Evolutionary conservation across 2,329 filamentous ascomycete species (phyloP).

Genomic region (Boeremia lycopersici): DNA sequence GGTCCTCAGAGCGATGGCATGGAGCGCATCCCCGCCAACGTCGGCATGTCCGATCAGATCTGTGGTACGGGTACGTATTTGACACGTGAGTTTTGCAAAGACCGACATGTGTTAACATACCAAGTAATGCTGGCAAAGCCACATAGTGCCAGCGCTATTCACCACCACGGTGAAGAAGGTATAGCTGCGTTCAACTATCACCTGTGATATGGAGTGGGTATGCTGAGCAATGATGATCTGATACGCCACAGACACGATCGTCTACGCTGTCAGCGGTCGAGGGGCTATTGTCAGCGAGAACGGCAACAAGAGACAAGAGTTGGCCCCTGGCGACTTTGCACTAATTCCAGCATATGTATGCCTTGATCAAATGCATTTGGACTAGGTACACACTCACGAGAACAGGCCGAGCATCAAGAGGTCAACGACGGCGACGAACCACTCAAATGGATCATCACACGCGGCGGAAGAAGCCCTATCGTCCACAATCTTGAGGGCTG

Average conservation of each 20-base stretch:
- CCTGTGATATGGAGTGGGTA: not conserved
- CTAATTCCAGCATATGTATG: constrained; percentile 66
- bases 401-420: constrained; percentile 68
- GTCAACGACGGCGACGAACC: constrained; percentile 69
- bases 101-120: not conserved
- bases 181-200: constrained; percentile 20
- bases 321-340: constrained; percentile 70
- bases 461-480: constrained; percentile 65
- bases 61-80: constrained; percentile 65
- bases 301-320: constrained; percentile 61
- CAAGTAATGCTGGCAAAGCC: constrained; percentile 68
- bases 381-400: not conserved
- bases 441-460: constrained; percentile 69
- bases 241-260: constrained; percentile 64
- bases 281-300: constrained; percentile 65
- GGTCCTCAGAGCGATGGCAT: constrained; percentile 57
- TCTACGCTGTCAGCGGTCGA: constrained; percentile 67
- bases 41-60: constrained; percentile 67
- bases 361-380: not conserved
- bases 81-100: not conserved
- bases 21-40: constrained; percentile 63
- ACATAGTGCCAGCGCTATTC: constrained; percentile 65
- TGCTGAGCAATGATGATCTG: not conserved
- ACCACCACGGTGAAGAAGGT: constrained; percentile 74
- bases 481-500: constrained; percentile 69